phyloP scores from a whole-genome alignment of 2,329 filamentous ascomycete species.

The Phaeosphaeria sp. region DNA sequence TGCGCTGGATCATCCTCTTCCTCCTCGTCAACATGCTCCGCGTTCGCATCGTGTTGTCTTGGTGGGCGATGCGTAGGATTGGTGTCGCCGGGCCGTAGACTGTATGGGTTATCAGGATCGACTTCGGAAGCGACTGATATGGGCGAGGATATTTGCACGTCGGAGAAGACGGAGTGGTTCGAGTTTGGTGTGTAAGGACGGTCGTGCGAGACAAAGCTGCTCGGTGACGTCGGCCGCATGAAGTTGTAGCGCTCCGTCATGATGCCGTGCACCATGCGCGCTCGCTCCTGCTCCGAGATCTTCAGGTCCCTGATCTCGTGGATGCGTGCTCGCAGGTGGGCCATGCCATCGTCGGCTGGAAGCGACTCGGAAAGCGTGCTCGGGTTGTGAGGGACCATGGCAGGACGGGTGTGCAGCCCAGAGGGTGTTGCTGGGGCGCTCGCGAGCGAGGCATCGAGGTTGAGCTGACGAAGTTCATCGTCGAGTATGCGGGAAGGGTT shows the following conservation, averaged over 20 bases:
- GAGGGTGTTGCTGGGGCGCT: conserved; percentile 30
- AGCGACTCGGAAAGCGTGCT: conserved; percentile 45
- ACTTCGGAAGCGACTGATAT: conserved; percentile 42
- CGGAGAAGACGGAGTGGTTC: conserved; percentile 42
- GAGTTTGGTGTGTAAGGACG: conserved; percentile 48
- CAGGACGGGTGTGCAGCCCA: conserved; percentile 12
- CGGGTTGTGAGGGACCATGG: conserved; percentile 28
- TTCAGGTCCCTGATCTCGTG: conserved; percentile 55
- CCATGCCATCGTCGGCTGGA: conserved; percentile 61
- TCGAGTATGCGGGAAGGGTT: conserved; percentile 38
- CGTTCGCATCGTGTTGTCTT: conserved; percentile 15
- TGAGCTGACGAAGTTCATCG: conserved; percentile 32
- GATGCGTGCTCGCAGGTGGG: conserved; percentile 54
- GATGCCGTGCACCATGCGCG: conserved; percentile 56
- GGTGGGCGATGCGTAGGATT: conserved; percentile 38
- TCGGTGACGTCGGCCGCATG: conserved; percentile 47
- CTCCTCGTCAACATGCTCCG: conserved; percentile 52
- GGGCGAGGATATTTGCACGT: conserved; percentile 42
- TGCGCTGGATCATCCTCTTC: conserved; percentile 58
- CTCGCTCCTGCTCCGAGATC: conserved; percentile 56
- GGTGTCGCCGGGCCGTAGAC: conserved; percentile 41
- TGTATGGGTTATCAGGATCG: conserved; percentile 44
- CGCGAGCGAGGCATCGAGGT: conserved; percentile 30
- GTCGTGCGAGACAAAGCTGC: conserved; percentile 48
- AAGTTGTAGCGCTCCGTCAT: conserved; percentile 58